These are phyloP conservation scores for Yamadazyma dushanensis DNA, from an alignment of 1,139 yeast genomes.

Conservation along the genomic window DNA sequence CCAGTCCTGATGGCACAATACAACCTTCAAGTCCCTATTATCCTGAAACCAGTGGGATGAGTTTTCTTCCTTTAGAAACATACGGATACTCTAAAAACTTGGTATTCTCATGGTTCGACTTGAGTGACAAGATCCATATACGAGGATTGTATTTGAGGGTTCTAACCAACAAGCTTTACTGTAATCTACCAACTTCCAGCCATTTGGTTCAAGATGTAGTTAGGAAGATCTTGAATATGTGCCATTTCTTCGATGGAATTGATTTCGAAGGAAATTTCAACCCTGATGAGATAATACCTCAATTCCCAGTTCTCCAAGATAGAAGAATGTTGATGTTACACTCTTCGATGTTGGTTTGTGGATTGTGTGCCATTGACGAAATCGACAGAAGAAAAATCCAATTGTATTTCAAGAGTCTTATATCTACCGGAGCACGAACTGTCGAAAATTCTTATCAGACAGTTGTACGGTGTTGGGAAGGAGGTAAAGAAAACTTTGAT, in stretches of 20 bases:
- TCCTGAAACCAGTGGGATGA: slow-evolving; percentile 18
- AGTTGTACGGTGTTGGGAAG: slow-evolving; percentile 15
- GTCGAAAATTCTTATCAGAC: slow-evolving; percentile 8
- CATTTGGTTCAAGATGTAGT: slow-evolving; percentile 19
- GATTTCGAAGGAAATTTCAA: slow-evolving; percentile 11
- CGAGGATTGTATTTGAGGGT: slow-evolving; percentile 16
- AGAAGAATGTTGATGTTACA: slow-evolving; percentile 18
- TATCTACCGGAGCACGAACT: slow-evolving; percentile 15
- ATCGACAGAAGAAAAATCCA: slow-evolving; percentile 13
- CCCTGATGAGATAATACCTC: slow-evolving; percentile 1
- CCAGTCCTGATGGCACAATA: slow-evolving; percentile 14
- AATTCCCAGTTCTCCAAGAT: slow-evolving; percentile 7
- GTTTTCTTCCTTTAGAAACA: slow-evolving; percentile 16
- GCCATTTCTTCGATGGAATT: slow-evolving; percentile 13
- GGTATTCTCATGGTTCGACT: slow-evolving; percentile 20
- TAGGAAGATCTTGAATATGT: slow-evolving; percentile 15
- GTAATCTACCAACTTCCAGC: slow-evolving; percentile 3
- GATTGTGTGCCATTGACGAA: slow-evolving; percentile 12
- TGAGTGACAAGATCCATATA: slow-evolving; percentile 18
- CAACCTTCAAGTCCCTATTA: slow-evolving; percentile 15
- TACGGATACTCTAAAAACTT: slow-evolving; percentile 16
- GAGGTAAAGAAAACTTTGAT: slow-evolving; percentile 12
- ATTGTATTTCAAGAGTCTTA: slow-evolving; percentile 15
- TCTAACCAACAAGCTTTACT: slow-evolving; percentile 13
- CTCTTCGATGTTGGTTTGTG: slow-evolving; percentile 17